These are phyloP conservation scores for Trichoderma harzianum DNA, from an alignment of 2,329 filamentous ascomycete species.

Conservation along the genomic window DNA sequence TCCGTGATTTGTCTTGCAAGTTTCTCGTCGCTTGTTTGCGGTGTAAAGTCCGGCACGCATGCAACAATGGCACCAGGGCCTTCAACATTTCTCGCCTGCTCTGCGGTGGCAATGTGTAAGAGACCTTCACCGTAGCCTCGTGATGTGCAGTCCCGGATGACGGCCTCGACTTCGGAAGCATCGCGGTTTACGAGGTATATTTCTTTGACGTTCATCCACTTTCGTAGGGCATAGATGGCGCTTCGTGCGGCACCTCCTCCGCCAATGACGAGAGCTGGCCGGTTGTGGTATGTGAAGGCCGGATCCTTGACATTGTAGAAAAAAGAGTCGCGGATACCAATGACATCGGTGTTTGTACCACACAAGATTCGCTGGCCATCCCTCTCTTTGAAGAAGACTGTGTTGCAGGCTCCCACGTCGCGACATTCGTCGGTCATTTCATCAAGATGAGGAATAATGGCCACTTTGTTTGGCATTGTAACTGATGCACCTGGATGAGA, in stretches of 20 bases:
- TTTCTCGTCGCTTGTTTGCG: background rate
- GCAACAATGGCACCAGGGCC: constrained; percentile 7
- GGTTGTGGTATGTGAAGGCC: background rate
- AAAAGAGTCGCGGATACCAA: constrained; percentile 10
- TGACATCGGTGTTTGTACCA: constrained; percentile 12
- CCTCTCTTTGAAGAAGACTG: constrained; percentile 2
- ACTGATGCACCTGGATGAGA: background rate
- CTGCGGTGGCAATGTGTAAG: background rate
- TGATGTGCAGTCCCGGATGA: background rate
- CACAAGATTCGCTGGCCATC: constrained; percentile 1
- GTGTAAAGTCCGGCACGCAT: constrained; percentile 3
- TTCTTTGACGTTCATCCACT: constrained; percentile 12
- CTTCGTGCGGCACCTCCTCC: constrained; percentile 12
- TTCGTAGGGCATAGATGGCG: constrained; percentile 10
- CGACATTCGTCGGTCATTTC: constrained; percentile 13
- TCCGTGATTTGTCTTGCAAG: background rate
- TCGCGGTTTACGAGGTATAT: constrained; percentile 11
- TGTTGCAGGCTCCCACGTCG: constrained; percentile 14
- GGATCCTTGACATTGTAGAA: constrained; percentile 11
- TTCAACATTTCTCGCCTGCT: background rate
- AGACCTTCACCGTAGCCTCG: constrained; percentile 7
- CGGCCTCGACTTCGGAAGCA: constrained; percentile 2
- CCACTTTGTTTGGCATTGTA: constrained; percentile 14
- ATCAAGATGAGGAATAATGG: constrained; percentile 9
- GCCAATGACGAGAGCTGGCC: constrained; percentile 8